Conservation (phyloP, 257 asterid species). For the Solanum virginianum region DNA sequence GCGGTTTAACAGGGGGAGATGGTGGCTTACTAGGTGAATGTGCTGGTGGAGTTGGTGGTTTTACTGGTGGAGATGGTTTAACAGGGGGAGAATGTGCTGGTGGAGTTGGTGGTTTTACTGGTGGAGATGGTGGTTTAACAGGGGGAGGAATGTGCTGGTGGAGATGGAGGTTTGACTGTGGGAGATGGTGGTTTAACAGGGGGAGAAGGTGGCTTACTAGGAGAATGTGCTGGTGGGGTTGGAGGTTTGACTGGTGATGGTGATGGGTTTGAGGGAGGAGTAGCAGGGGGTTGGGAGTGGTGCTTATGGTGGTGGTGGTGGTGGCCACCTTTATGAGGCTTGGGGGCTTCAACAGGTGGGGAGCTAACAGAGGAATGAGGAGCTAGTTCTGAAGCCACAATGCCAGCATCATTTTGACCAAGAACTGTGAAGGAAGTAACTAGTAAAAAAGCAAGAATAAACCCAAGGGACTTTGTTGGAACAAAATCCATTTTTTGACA, state of each 20-base stretch:
- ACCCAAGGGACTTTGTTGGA: neutral
- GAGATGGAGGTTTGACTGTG: neutral
- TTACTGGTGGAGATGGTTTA: neutral
- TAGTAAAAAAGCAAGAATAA: neutral
- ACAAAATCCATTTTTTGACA: neutral
- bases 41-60: neutral
- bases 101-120: neutral
- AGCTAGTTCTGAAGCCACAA: neutral
- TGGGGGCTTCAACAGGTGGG: slow-evolving; percentile 15
- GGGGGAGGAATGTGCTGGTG: neutral
- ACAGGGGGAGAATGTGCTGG: slow-evolving; percentile 2
- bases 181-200: slow-evolving; percentile 5
- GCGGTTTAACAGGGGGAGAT: neutral
- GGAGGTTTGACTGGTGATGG: neutral
- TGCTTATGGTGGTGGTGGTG: slow-evolving; percentile 16
- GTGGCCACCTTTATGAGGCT: neutral
- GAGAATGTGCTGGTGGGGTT: neutral
- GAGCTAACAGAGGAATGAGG: neutral
- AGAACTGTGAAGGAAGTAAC: neutral
- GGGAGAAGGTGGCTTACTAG: neutral
- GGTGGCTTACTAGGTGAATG: neutral
- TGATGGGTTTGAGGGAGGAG: neutral
- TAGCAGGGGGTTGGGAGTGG: neutral
- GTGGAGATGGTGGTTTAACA: neutral
- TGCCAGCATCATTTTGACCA: neutral